Evolutionary conservation across 495 filamentous ascomycete genomes (phyloP).

Genomic region (Hypoxylon intermedium): DNA sequence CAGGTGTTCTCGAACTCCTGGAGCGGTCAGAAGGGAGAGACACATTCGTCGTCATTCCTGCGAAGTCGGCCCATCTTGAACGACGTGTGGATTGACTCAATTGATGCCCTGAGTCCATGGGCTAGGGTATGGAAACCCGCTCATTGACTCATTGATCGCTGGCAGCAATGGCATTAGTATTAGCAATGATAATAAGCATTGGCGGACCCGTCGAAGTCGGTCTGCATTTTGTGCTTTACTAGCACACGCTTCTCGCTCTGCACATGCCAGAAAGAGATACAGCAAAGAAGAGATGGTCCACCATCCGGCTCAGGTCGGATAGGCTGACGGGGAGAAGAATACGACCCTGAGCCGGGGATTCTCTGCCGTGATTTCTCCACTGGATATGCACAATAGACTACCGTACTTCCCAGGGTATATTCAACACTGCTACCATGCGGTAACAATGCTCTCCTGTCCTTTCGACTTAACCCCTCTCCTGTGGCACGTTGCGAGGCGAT

Average conservation of each 20-base stretch:
- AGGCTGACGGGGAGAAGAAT: slow-evolving; percentile 27
- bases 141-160: slow-evolving; percentile 22
- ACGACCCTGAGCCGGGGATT: slow-evolving; percentile 19
- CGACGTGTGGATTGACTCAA: slow-evolving; percentile 24
- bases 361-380: slow-evolving; percentile 35
- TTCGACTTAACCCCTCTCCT: slow-evolving; percentile 29
- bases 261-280: slow-evolving; percentile 30
- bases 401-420: slow-evolving; percentile 10
- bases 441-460: slow-evolving; percentile 18
- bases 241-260: slow-evolving; percentile 10
- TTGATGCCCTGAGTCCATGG: slow-evolving; percentile 13
- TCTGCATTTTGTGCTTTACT: slow-evolving; percentile 25
- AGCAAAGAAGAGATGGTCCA: slow-evolving; percentile 23
- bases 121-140: slow-evolving; percentile 22
- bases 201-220: slow-evolving; percentile 18
- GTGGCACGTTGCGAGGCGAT: slow-evolving; percentile 37
- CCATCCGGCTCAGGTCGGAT: slow-evolving; percentile 34
- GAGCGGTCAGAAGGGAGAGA: slow-evolving; percentile 38
- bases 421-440: slow-evolving; percentile 24
- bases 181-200: slow-evolving; percentile 22
- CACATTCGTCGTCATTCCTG: slow-evolving; percentile 19
- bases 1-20: slow-evolving; percentile 18
- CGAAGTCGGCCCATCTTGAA: slow-evolving; percentile 28
- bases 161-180: slow-evolving; percentile 22
- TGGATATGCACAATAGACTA: slow-evolving; percentile 30